Conservation (phyloP, 2,329 filamentous ascomycete species). For the Cercospora sesami region DNA sequence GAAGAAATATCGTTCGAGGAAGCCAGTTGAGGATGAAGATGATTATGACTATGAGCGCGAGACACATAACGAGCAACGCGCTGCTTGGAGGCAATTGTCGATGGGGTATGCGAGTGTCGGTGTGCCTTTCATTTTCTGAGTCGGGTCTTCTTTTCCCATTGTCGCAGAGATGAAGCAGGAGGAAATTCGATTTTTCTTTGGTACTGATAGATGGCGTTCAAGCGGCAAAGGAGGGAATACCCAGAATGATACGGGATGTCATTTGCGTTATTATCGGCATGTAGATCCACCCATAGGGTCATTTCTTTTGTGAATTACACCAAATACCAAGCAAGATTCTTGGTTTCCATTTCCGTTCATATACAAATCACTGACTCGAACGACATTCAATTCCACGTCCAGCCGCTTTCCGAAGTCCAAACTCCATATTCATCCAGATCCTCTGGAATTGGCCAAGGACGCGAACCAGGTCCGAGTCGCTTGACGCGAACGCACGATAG, state of each 20-base stretch:
- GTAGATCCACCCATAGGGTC: neutral
- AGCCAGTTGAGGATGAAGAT: neutral
- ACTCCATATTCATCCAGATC: neutral
- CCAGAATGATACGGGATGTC: neutral
- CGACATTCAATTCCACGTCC: neutral
- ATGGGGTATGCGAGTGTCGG: neutral
- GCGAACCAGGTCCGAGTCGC: neutral
- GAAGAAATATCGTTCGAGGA: neutral
- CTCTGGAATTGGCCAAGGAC: neutral
- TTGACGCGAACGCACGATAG: neutral
- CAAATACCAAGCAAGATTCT: neutral
- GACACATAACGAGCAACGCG: neutral
- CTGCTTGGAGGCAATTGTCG: neutral
- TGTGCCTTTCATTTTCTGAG: neutral
- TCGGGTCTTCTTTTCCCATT: neutral
- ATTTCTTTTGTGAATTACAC: neutral
- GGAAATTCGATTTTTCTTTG: neutral
- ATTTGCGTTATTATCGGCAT: neutral
- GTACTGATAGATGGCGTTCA: neutral
- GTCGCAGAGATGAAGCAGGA: neutral
- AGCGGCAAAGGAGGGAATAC: neutral
- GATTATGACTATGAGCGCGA: neutral
- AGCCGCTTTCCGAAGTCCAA: neutral
- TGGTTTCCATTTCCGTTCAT: neutral
- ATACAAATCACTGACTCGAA: neutral